Evolutionary conservation across 768 basidiomycete genomes (phyloP), one percentile per base, ranked within the genome.

Genomic region (Cantharellus cinnabarinus): DNA sequence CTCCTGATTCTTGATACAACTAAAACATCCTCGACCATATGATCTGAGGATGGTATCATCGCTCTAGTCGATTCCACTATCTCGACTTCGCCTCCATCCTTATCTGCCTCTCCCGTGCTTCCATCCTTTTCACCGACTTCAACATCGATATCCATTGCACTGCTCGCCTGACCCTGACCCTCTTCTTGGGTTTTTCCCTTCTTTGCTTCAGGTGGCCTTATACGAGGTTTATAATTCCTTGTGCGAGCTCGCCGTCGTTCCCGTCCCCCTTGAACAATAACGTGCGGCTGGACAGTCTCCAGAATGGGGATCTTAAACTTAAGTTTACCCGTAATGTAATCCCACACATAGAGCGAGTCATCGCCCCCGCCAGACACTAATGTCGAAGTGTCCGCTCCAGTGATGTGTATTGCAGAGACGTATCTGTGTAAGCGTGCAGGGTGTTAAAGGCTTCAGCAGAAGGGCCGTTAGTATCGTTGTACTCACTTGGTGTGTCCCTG

Each of bases 341-440:
- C 77, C 87, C 87, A 93, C 4, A 89, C 61, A 65, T 82, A 83
- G 20, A 94, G 68, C 58, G 74, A 70, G 0, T 77, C 72, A 64
- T 98, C 94, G 0, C 93, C 94, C 5, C 94, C 94, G 3, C 87
- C 94, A 0, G 89, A 91, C 4, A 97, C 74, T 34, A 99, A 73
- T 39, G 66, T 64, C 0, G 70, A 61, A 7, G 74, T 73, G 15
- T 72, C 67, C 60, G 69, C 76, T 3, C 67, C 55, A 0, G 81
- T 80, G n/a, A 85, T 75, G 62, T 87, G 82, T 15, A 94, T 71
- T 0, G 89, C 81, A 2, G 86, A 89, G 5, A 95, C 80, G 61
- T 83, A 95, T 70, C 89, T 91, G 62, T 5, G 7, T 10, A 42
- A 39, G 56, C 29, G 40, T 15, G 0, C 29, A 5, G 7, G 54